These are phyloP conservation scores for Aspergillus haitiensis DNA, from an alignment of 495 filamentous ascomycete species.

Conservation along the genomic window DNA sequence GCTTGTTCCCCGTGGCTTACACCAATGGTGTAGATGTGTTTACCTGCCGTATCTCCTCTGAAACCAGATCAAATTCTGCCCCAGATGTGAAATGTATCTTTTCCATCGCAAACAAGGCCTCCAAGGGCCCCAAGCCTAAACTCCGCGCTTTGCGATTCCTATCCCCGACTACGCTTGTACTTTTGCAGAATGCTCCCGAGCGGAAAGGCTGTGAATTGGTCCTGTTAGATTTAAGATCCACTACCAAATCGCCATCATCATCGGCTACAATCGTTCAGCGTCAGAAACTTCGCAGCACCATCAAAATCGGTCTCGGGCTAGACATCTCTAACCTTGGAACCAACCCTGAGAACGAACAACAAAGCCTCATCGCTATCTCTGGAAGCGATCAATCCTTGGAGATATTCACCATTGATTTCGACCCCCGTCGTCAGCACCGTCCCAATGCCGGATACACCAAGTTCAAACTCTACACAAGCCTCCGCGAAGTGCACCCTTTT, in stretches of 20 bases:
- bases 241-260: conserved; percentile 18
- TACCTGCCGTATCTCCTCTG: conserved; percentile 38
- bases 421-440: conserved; percentile 32
- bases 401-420: conserved; percentile 69
- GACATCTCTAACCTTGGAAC: conserved; percentile 67
- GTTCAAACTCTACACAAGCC: conserved; percentile 60
- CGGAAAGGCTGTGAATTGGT: conserved; percentile 68
- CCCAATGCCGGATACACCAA: conserved; percentile 47
- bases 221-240: conserved; percentile 51
- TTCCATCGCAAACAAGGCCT: conserved; percentile 45
- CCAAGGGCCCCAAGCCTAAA: conserved; percentile 50
- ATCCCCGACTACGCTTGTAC: conserved; percentile 51
- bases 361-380: conserved; percentile 78
- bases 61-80: conserved; percentile 45
- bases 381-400: conserved; percentile 80
- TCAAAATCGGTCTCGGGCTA: conserved; percentile 69
- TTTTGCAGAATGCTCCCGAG: conserved; percentile 54
- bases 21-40: conserved; percentile 77
- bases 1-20: conserved; percentile 71
- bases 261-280: conserved; percentile 48
- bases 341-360: conserved; percentile 57
- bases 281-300: conserved; percentile 54
- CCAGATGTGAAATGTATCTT: conserved; percentile 61
- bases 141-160: conserved; percentile 76
- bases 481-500: conserved; percentile 74